Evolutionary conservation across 352 stramenopile genomes (phyloP), one percentile per base, ranked within the genome.

Genomic region (Pythium rhizo-oryzae): DNA sequence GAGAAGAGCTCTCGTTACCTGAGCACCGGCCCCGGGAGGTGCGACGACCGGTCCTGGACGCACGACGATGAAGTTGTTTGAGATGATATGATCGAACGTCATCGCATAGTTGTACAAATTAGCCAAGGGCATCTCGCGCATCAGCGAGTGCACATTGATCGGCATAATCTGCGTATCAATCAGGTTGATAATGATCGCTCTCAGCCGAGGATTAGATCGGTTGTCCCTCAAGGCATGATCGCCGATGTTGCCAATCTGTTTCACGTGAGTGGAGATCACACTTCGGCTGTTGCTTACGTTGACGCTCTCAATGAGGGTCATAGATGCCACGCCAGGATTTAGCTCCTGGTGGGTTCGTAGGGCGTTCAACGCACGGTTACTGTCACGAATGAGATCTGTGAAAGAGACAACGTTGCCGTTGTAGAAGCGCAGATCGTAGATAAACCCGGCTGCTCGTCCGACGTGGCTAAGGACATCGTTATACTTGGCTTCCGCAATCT

Each of bases 101-200:
- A 52, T 23, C 21, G 46, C 46, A 19, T 52, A 52, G 46, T 52
- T 52, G 46, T 52, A 52, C 9, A 52, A 9, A 21, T 52, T 52
- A 11, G 46, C 46, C 46, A 52, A 21, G 7, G 46, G 46, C 7
- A 52, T 52, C 46, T 52, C 46, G 9, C 46, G 46, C 46, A 52
- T 52, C 12, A 52, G 46, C 46, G 46, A 52, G n/a, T 52, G 46
- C 7, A 52, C 19, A 21, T 52, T 52, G 46, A 52, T 52, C 19
- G 46, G 46, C 9, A 52, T 21, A 24, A 52, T 52, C 11, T 52
- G 9, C 7, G 19, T 9, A 52, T 52, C 46, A 24, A 52, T 12
- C 11, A 52, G 12, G 19, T 52, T 52, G n/a, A 52, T 21, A 11
- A 52, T 52, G 7, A 52, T 52, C 9, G 19, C 46, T 21, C 19